Base-by-base conservation (phyloP, 192 early-diverging fungal species). In the Coemansia sp. region DNA sequence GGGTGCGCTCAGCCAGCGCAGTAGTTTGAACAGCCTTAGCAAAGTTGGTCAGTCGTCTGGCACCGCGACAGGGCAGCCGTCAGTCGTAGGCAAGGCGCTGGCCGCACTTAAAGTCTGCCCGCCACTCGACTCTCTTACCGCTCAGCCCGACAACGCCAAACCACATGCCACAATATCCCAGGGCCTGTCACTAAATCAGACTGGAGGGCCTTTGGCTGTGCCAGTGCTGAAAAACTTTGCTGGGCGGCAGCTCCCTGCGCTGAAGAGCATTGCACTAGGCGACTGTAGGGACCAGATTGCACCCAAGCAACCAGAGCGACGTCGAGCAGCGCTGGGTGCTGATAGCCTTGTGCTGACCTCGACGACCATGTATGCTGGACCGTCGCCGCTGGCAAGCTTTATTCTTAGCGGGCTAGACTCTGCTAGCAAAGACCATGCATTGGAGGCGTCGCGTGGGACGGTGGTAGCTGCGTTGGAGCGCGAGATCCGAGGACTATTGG, bases 301-400 rank as follows among this genome's bases (percentile, higher is more conserved):
- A 4, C 13, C 34, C 50, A 45, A 61, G 38, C 41, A 46, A 59
- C 59, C 67, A 48, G 44, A 41, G n/a, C 62, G 39, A 10, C 73
- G 56, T 11, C 40, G 58, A 19, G 50, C 70, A 39, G 51, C 39
- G 15, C 55, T 74, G 19, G 55, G 34, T 22, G 53, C 58, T 24
- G 32, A 65, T 4, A 61, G 39, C 9, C 51, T 70, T 24, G 55
- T 45, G 17, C 29, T 68, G 41, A 39, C 22, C 40, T 32, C 68
- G 11, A 38, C 78, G 4, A 71, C 78, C 29, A 32, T 80, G 24
- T 75, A 75, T 42, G 78, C 74, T 10, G 56, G 62, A 65, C 82
- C 77, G 6, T 84, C 82, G 15, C 40, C 69, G 24, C 74, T 84
- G 41, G 82, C 77, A 10, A 55, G 56, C 12, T 84, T 84, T 69